Evolutionary conservation across 371 early-diverging fungal genomes (phyloP), one percentile per base, ranked within the genome.

Genomic region (Mucor indicus): DNA sequence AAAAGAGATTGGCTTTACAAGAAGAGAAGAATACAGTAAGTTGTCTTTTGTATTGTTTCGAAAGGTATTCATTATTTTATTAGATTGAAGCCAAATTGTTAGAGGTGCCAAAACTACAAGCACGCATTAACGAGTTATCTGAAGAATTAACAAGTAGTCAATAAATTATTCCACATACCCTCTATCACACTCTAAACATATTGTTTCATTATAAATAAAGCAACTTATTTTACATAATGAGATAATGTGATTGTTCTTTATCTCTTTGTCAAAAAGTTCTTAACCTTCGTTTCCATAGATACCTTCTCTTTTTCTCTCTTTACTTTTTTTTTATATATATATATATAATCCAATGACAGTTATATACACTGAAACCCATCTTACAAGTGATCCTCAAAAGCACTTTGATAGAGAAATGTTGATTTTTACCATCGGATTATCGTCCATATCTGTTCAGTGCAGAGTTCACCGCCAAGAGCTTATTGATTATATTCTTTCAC

Each of bases 1-100:
- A 88, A 66, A 80, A 86, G 60, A 77, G 94, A 39, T 70, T 95
- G 25, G 90, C 88, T 19, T 76, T 94, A 29, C 85, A 88, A 57
- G 85, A 83, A 75, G 89, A 75, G 59, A 79, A 73, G 62, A 77
- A 64, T 60, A 69, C 62, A 44, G 80, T 67, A 80, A 69, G 55
- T 81, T 48, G n/a, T 17, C 6, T 2, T 25, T 17, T 20, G 8
- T 40, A 21, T 41, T 16, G 2, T 41, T 33, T 33, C 6, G 30
- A 8, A 29, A 29, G 8, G 30, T 29, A 8, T 20, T 8, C 27
- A 5, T 16, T 39, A 12, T 29, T 22, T 25, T 38, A 27, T 17
- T 58, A 75, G 70, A 64, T 92, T 42, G 90, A 91, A 64, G 80
- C 75, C 41, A 83, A 87, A 57, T 50, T 91, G 49, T 71, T 75